Conservation (phyloP, 169 alveolate species). For the Babesia sp. region DNA sequence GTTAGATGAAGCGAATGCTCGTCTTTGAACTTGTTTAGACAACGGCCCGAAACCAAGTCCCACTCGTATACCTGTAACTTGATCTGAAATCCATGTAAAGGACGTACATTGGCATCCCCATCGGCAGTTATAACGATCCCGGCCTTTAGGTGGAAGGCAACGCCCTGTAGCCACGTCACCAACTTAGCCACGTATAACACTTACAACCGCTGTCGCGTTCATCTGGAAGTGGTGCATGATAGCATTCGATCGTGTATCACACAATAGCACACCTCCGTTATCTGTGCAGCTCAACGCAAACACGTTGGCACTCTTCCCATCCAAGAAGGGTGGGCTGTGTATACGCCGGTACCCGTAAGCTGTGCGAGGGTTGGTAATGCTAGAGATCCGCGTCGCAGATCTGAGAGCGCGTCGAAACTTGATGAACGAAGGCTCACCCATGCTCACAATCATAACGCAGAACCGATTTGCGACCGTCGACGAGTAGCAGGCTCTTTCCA, state of each 20-base stretch:
- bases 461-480: slow-evolving; percentile 26
- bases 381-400: slow-evolving; percentile 12
- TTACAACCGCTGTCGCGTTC: slow-evolving; percentile 44
- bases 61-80: slow-evolving; percentile 57
- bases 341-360: slow-evolving; percentile 31
- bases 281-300: slow-evolving; percentile 40
- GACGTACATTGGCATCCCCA: slow-evolving; percentile 46
- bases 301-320: neutral
- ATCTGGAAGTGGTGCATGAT: slow-evolving; percentile 59
- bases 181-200: neutral
- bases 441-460: slow-evolving; percentile 32
- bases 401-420: neutral
- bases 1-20: slow-evolving; percentile 43
- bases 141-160: slow-evolving; percentile 28
- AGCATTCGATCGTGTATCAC: slow-evolving; percentile 42
- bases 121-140: slow-evolving; percentile 54
- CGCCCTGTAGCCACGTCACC: slow-evolving; percentile 41
- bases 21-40: slow-evolving; percentile 51
- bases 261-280: slow-evolving; percentile 45
- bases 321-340: slow-evolving; percentile 1
- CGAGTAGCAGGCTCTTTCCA: slow-evolving; percentile 17
- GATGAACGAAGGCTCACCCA: neutral
- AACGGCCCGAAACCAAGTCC: slow-evolving; percentile 53
- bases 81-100: too few relatives aligned
- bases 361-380: slow-evolving; percentile 34